Base-by-base conservation (phyloP, 2,329 filamentous ascomycete genomes). In the Colletotrichum sp. region DNA sequence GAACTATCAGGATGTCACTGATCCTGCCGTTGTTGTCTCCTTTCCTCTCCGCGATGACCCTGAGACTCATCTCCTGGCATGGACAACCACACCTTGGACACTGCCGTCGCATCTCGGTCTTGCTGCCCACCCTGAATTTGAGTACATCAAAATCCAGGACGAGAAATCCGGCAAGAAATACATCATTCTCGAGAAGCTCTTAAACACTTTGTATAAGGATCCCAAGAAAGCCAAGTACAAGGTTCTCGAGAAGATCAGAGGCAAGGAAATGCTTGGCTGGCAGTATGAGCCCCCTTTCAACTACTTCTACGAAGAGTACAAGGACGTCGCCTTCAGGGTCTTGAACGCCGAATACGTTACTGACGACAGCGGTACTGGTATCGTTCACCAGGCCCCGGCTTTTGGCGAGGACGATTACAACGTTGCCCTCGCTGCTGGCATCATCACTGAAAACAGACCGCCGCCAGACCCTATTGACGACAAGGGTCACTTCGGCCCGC, bases 361-460 rank as follows among this genome's bases (percentile, higher is more conserved):
- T 30, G 92, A 94, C 34, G 96, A 97, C 76, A 96, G 95, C 81
- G 96, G 96, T 92, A 95, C 95, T 39, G 96, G 96, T 82, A 94
- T 99, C 77, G 96, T 99, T 60, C 96, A 99, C 85, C 96, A 98
- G 85, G 91, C 96, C 6, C 96, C 96, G 4, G 95, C 96, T 1
- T 98, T 96, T 82, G 96, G 96, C 90, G 95, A 98, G 86, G 96
- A 98, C 79, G 96, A 99, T 93, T 98, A 98, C 88, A 93, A 93
- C 79, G 92, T 97, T 75, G 95, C 94, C 10, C 84, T 96, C 76
- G 92, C 93, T 73, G 89, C 92, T 62, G 96, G 95, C 57, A 90
- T 98, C 80, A 94, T 98, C 82, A 94, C 86, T 77, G 94, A 96
- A 79, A 90, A 92, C 75, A 92, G 95, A 70, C 89, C 92, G 44